Conservation (phyloP, 352 stramenopile species). For the Pythium utonaiense region DNA sequence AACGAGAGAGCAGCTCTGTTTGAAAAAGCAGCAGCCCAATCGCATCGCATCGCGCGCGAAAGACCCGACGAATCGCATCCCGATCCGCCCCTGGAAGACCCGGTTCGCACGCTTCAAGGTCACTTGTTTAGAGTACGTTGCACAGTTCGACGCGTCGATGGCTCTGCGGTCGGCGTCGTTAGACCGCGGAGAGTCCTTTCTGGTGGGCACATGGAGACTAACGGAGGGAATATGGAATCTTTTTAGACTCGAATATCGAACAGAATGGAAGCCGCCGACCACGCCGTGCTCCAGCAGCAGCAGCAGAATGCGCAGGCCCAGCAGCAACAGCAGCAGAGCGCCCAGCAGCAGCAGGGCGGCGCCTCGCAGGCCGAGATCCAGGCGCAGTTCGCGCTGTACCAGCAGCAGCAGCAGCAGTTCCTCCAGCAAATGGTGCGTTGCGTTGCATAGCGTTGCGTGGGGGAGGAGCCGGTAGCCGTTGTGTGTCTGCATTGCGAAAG, state of each 20-base stretch:
- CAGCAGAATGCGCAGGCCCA: slow-evolving; percentile 14
- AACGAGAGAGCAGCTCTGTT: slow-evolving; percentile 31
- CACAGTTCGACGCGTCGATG: neutral
- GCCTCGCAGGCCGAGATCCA: slow-evolving; percentile 27
- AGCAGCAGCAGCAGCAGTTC: slow-evolving; percentile 75
- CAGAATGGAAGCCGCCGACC: slow-evolving; percentile 28
- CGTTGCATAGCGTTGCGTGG: neutral
- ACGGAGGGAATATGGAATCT: neutral
- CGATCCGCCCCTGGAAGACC: neutral
- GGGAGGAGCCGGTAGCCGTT: neutral
- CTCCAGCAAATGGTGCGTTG: slow-evolving; percentile 72
- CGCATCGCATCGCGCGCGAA: slow-evolving; percentile 20
- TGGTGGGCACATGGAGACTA: neutral
- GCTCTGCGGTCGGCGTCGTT: neutral
- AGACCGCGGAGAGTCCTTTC: no score
- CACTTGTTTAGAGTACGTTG: neutral
- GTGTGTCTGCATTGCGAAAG: slow-evolving; percentile 10
- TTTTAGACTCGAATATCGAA: slow-evolving; percentile 3
- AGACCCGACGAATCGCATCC: slow-evolving; percentile 1
- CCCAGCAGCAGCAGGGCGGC: slow-evolving; percentile 6
- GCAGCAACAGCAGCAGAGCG: slow-evolving; percentile 14
- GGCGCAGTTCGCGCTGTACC: slow-evolving; percentile 68
- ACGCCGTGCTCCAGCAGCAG: slow-evolving; percentile 23
- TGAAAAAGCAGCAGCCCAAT: slow-evolving; percentile 27
- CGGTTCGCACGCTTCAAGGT: neutral